Conservation (phyloP, 768 basidiomycete species). For the Lactarius trivialis region DNA sequence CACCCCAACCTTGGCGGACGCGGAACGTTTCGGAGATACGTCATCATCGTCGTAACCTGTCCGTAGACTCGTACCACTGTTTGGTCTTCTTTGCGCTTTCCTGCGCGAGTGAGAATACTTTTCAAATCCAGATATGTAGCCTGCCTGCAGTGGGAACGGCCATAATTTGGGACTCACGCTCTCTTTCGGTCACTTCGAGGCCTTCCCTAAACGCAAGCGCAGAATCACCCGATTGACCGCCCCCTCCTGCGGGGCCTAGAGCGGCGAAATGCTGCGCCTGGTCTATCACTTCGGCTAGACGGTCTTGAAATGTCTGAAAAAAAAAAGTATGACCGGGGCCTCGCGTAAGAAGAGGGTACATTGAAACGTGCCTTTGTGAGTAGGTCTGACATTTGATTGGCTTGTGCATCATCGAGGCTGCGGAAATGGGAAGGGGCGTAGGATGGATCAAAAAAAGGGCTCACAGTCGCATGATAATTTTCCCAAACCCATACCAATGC, state of each 20-base stretch:
- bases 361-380: slow-evolving; percentile 50
- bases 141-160: slow-evolving; percentile 10
- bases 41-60: slow-evolving; percentile 42
- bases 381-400: slow-evolving; percentile 61
- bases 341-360: not conserved
- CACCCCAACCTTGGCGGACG: not conserved
- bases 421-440: not conserved
- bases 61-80: slow-evolving; percentile 76
- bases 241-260: slow-evolving; percentile 50
- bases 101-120: slow-evolving; percentile 84
- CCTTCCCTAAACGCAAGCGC: slow-evolving; percentile 84
- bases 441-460: slow-evolving; percentile 22
- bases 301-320: slow-evolving; percentile 66
- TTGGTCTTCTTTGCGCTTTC: slow-evolving; percentile 74
- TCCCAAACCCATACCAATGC: slow-evolving; percentile 89
- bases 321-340: slow-evolving; percentile 8
- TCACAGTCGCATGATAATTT: slow-evolving; percentile 78
- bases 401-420: slow-evolving; percentile 74
- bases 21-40: not conserved
- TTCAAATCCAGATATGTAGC: not conserved
- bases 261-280: slow-evolving; percentile 87
- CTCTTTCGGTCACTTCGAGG: slow-evolving; percentile 86
- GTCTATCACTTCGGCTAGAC: slow-evolving; percentile 73
- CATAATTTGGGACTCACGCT: slow-evolving; percentile 53
- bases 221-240: slow-evolving; percentile 45